Evolutionary conservation across 2,329 filamentous ascomycete species (phyloP), one percentile per base, ranked within the genome.

Genomic region (Mycosphaerella sp.): DNA sequence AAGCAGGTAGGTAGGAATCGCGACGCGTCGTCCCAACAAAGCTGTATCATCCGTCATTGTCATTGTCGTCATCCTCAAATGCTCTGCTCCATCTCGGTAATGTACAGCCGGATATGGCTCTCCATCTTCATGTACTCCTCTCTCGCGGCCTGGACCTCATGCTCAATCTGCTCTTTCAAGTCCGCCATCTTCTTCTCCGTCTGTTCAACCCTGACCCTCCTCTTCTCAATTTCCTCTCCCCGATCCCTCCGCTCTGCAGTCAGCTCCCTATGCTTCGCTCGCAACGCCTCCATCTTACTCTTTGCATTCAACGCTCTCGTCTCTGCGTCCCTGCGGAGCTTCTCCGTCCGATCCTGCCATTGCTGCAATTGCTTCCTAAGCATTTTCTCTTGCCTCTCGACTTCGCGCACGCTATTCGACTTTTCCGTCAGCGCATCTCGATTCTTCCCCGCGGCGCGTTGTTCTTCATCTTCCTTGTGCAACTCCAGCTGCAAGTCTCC

Each of bases 171-270:
- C 70, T 97, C 93, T 69, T 96, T 97, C 63, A 98, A 79, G 72
- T 98, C 93, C 45, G 87, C 84, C 92, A 97, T 98, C 91, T 97
- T 97, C 76, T 97, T 97, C 80, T 97, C 92, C 7, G 89, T 95
- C 76, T 96, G 90, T 73, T 98, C 93, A 60, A 98, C 97, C 57
- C 91, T 79, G n/a, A 96, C 89, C 62, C 88, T 83, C 64, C 91
- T 80, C 67, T 87, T 84, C 76, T 98, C 93, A 75, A 97, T 95
- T 67, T 97, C 92, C 54, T 89, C 85, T 34, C 86, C 85, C 73
- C 95, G 95, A 51, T 93, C 89, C 1, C 81, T 81, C 59, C 91
- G 80, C 76, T 98, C 92, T 67, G 92, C 87, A 0, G 86, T 87
- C 57, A 97, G 76, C 67, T 84, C 83, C 66, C 83, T 83, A 71